Evolutionary conservation across 495 filamentous ascomycete species (phyloP).

Genomic region (Hamigera avellanea): DNA sequence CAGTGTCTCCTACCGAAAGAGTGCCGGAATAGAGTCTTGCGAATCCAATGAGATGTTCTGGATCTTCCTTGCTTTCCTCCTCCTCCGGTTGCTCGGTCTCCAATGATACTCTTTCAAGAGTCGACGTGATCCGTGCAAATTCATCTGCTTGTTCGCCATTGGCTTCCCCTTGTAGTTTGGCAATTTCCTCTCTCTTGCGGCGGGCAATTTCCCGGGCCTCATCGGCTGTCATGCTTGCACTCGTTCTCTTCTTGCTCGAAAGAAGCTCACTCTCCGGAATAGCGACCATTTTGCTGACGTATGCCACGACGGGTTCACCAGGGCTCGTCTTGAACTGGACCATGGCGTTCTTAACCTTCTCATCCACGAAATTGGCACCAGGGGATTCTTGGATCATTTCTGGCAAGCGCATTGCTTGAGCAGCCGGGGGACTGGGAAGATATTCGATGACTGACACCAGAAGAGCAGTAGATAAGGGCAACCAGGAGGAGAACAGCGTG

Average conservation of each 20-base stretch:
- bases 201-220: slow-evolving; percentile 80
- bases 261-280: slow-evolving; percentile 83
- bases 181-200: slow-evolving; percentile 81
- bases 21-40: slow-evolving; percentile 88
- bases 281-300: slow-evolving; percentile 97
- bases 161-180: slow-evolving; percentile 54
- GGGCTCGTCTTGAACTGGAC: slow-evolving; percentile 56
- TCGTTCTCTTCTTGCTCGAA: slow-evolving; percentile 56
- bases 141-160: slow-evolving; percentile 29
- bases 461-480: slow-evolving; percentile 85
- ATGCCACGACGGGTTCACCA: slow-evolving; percentile 76
- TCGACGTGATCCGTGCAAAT: slow-evolving; percentile 36
- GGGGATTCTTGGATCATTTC: slow-evolving; percentile 72
- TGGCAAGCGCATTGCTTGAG: slow-evolving; percentile 74
- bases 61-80: slow-evolving; percentile 43
- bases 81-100: slow-evolving; percentile 31
- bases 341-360: slow-evolving; percentile 64
- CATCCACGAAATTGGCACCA: slow-evolving; percentile 56
- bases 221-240: slow-evolving; percentile 61
- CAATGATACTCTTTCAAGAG: slow-evolving; percentile 39
- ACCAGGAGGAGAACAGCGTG: slow-evolving; percentile 77
- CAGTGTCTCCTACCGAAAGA: slow-evolving; percentile 73
- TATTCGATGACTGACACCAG: slow-evolving; percentile 90
- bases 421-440: slow-evolving; percentile 72
- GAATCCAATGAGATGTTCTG: slow-evolving; percentile 89